Evolutionary conservation across 2,329 filamentous ascomycete species (phyloP), one percentile per base, ranked within the genome.

Genomic region (Sordariomycetes sp.): DNA sequence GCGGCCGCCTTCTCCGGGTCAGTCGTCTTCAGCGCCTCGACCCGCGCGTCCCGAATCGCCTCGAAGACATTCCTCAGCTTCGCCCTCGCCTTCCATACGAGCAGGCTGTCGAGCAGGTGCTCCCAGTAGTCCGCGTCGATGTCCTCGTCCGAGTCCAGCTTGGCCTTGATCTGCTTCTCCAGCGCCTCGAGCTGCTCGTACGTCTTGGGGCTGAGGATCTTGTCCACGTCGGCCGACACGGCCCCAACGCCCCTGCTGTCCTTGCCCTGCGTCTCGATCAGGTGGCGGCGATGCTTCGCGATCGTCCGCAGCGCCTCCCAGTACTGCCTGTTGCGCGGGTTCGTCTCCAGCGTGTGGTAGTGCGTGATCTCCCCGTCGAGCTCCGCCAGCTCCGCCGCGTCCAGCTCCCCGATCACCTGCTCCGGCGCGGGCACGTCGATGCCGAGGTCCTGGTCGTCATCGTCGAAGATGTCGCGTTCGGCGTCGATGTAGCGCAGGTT

Each of bases 41-140:
- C 75, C 35, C 89, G 83, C 64, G 82, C 86, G 59, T 84, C 82
- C 61, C 88, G 80, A 61, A 97, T 88, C 14, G 83, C 83, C 63
- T 89, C 84, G 63, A 87, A 92, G 18, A 97, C 85, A 61, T 83
- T 86, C 63, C 85, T 85, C 57, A 99, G 74, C 69, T 87, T 90
- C 2, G 91, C 90, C 70, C 89, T 91, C 37, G 94, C 90, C 74
- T 97, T 97, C 85, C 90, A 97, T 1, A 96, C 85, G 7, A 88
- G 78, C 62, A 99, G 76, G 68, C 87, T 95, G 63, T 86, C 86
- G 61, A 99, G 77, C 18, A 99, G 78, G 68, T 96, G 90, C 68
- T 96, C 90, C 94, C 94, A 99, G 70, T 97, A 99, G 72, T 99
- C 94, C 2, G 89, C 90, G 71, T 99, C 94, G 63, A 99, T 93